These are phyloP conservation scores for Saturnispora silvae DNA, from an alignment of 805 yeast genomes.

Conservation along the genomic window DNA sequence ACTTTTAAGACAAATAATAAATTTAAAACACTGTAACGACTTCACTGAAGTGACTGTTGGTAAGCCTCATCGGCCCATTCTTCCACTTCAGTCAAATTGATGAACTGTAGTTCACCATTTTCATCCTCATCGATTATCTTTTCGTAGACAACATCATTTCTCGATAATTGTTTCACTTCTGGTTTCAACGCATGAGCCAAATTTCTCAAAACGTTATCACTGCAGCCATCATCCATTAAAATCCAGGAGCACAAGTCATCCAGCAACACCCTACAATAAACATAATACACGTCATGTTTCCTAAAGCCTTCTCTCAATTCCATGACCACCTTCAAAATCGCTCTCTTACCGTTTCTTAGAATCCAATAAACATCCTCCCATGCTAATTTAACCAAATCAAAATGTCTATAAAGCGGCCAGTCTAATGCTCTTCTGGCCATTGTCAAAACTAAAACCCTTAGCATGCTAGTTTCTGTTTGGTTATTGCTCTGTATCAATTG, in stretches of 20 bases:
- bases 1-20: background rate
- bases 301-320: slow-evolving; percentile 64
- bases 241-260: slow-evolving; percentile 76
- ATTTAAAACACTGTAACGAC: background rate
- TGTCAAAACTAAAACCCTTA: slow-evolving; percentile 48
- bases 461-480: slow-evolving; percentile 25
- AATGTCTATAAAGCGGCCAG: slow-evolving; percentile 73
- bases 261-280: slow-evolving; percentile 65
- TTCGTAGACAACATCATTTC: slow-evolving; percentile 45
- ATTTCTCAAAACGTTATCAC: slow-evolving; percentile 46
- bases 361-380: slow-evolving; percentile 69
- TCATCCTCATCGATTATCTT: slow-evolving; percentile 32
- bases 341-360: slow-evolving; percentile 59
- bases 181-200: slow-evolving; percentile 56
- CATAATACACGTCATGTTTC: slow-evolving; percentile 74
- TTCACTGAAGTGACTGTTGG: slow-evolving; percentile 1
- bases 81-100: slow-evolving; percentile 49
- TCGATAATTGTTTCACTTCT: slow-evolving; percentile 29
- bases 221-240: slow-evolving; percentile 42
- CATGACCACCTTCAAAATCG: slow-evolving; percentile 49
- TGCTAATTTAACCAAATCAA: slow-evolving; percentile 42
- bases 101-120: slow-evolving; percentile 29
- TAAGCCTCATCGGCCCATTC: slow-evolving; percentile 43
- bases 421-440: slow-evolving; percentile 63
- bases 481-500: slow-evolving; percentile 33